Evolutionary conservation across 345 rosid species (phyloP).

Genomic region (Arabidopsis suecica): DNA sequence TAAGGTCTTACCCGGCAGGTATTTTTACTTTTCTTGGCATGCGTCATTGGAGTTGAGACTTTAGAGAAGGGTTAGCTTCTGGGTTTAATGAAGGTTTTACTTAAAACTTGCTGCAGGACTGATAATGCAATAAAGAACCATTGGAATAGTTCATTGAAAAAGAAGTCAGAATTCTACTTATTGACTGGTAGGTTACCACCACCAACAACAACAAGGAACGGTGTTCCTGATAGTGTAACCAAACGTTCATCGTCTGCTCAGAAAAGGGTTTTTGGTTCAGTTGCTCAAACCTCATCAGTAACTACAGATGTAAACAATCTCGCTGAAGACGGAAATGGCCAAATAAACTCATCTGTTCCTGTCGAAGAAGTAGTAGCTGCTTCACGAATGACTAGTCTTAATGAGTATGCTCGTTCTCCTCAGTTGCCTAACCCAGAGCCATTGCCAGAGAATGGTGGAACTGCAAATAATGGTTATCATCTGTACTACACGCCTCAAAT

Average conservation of each 20-base stretch:
- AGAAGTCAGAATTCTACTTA: slow-evolving; percentile 76
- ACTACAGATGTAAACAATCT: slow-evolving; percentile 52
- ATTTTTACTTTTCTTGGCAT: slow-evolving; percentile 19
- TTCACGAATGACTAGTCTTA: slow-evolving; percentile 50
- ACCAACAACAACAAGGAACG: slow-evolving; percentile 60
- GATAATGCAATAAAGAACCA: slow-evolving; percentile 96
- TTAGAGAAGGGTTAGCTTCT: slow-evolving; percentile 5
- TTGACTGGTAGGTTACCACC: slow-evolving; percentile 85
- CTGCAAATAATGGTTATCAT: slow-evolving; percentile 43
- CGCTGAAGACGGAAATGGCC: slow-evolving; percentile 58
- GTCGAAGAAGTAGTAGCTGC: slow-evolving; percentile 53
- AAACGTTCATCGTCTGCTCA: slow-evolving; percentile 46
- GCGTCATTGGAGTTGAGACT: slow-evolving; percentile 10
- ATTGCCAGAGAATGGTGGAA: slow-evolving; percentile 45
- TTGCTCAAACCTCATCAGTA: slow-evolving; percentile 58
- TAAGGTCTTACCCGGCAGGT: slow-evolving; percentile 98
- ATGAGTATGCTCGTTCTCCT: slow-evolving; percentile 59
- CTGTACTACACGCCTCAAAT: slow-evolving; percentile 59
- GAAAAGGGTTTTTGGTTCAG: slow-evolving; percentile 57
- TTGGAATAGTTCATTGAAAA: slow-evolving; percentile 98
- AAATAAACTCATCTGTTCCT: slow-evolving; percentile 50
- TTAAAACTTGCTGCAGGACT: slow-evolving; percentile 62
- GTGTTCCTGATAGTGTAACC: slow-evolving; percentile 50
- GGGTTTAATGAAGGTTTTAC: slow-evolving; percentile 9
- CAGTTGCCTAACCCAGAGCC: slow-evolving; percentile 38